Base-by-base conservation (phyloP, 306 rosid genomes). In the Lathyrus aphaca region DNA sequence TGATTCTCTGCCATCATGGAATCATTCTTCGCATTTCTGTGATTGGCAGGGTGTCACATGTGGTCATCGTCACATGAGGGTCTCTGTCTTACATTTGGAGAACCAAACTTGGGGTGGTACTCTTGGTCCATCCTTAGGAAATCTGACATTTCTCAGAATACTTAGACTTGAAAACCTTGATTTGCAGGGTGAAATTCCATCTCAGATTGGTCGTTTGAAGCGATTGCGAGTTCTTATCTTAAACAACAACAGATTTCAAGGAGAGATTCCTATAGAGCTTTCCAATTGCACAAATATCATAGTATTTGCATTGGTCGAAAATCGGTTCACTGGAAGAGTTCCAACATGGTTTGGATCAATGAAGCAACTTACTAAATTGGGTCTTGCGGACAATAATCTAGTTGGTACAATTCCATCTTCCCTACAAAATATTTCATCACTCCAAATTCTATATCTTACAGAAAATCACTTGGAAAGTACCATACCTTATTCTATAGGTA, bases 1-100 rank as follows among this genome's bases (percentile, higher is more conserved):
- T 8, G 14, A 66, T 23, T 38, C 58, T 19, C 25, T 78, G 2
- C 74, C 74, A 66, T 66, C 78, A 66, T 78, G 82, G 82, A 78
- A 78, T 11, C n/a, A 73, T 0, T 72, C 82, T 39, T 21, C 49
- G 6, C 75, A 40, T 64, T 71, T 65, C 10, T 71, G 71, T 42
- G 19, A 66, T 11, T 73, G 78, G 82, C 23, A 73, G 9, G 82
- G 75, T 7, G 71, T 78, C 16, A 6, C 3, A 42, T 78, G 82
- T 21, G 42, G 27, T 44, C 57, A 12, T 18, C 72, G 42, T 4
- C 75, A 74, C 46, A 53, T 21, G 55, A 79, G 79, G 51, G 82
- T 67, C 40, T 8, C 63, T 32, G 4, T 1, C 30, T 38, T 73
- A 68, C 25, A 35, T 14, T 46, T 79, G 5, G 16, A 65, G 16